A percentile compares a stretch with the other conserved stretches of the same genome.
These are phyloP conservation scores for Emericellopsis terricola DNA, from an alignment of 495 filamentous ascomycete genomes.

Conservation along the genomic window DNA sequence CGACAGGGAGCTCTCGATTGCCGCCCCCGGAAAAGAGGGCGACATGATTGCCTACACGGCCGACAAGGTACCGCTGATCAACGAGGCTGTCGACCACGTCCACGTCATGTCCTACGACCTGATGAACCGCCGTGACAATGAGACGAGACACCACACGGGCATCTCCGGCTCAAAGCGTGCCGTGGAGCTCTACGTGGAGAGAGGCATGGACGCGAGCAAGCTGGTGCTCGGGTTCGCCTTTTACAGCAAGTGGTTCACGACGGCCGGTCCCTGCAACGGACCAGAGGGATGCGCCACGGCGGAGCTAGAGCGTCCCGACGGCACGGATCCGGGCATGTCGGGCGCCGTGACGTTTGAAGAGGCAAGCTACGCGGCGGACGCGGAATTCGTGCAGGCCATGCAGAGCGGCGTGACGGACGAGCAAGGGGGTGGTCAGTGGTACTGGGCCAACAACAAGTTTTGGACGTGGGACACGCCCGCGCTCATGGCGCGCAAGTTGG, in stretches of 20 bases:
- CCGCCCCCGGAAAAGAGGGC: conserved; percentile 34
- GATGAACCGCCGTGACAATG: conserved; percentile 45
- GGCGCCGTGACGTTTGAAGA: conserved; percentile 33
- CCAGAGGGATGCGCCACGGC: conserved; percentile 38
- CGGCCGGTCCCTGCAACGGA: conserved; percentile 16
- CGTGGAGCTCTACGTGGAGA: conserved; percentile 34
- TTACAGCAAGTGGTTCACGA: conserved; percentile 50
- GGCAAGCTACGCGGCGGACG: conserved; percentile 15
- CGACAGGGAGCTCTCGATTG: conserved; percentile 41
- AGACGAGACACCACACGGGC: conserved; percentile 37
- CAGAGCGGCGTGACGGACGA: conserved; percentile 30
- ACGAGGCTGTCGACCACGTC: conserved; percentile 39
- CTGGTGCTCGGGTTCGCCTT: conserved; percentile 47
- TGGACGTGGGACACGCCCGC: conserved; percentile 53
- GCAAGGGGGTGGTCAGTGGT: conserved; percentile 39
- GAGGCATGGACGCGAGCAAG: conserved; percentile 33
- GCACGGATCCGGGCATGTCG: conserved; percentile 36
- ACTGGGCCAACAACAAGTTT: conserved; percentile 36
- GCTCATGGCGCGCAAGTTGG: conserved; percentile 38
- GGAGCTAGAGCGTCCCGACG: conserved; percentile 35
- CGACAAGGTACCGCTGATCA: conserved; percentile 37
- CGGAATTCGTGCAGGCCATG: conserved; percentile 21
- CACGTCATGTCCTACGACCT: conserved; percentile 47
- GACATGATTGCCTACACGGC: conserved; percentile 49
- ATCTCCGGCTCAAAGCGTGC: conserved; percentile 30